Base-by-base conservation (phyloP, 768 basidiomycete species). In the Mycena rosella region DNA sequence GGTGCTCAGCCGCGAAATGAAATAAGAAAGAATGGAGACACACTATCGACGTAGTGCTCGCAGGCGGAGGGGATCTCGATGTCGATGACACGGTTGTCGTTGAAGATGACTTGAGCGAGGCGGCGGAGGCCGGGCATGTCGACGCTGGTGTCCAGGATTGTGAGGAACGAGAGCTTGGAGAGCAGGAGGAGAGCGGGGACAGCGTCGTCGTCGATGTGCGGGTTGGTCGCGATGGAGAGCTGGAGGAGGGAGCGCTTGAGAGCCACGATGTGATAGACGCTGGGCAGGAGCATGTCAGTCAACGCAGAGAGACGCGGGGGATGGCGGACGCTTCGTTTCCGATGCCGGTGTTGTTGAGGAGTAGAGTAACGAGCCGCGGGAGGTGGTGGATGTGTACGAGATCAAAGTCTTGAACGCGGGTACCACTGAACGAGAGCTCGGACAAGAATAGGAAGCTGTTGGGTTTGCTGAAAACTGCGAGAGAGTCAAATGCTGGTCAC, bases 251-350 rank as follows among this genome's bases (percentile, higher is more conserved):
- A 84, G 55, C 79, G 81, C 73, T 86, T 88, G 60, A 91, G 83
- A 22, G 87, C 78, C 2, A 88, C 77, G 29, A 92, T 82, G 32
- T 87, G 83, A 68, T 85, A 91, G 27, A 91, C 76, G 13, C 91
- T 91, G 70, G 29, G 54, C n/a, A 56, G 38, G 8, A 32, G 49
- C 42, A 47, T 26, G 60, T 73, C 49, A 72, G 65, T 60, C 24
- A 44, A 62, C 15, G 44, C 22, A 29, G 45, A 63, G 53, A 40
- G 56, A 13, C 45, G 57, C 38, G 45, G 18, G 52, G 14, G 56
- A 42, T 36, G n/a, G 73, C 86, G 53, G 63, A 90, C 90, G 84
- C 87, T 83, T 91, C 89, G 70, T 91, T 88, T 42, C 86, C 82
- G 36, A 91, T 86, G 14, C 83, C 82, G 11, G 89, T 89, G 63